These are phyloP conservation scores for Salvia splendens DNA, from an alignment of 257 asterid genomes.

Conservation along the genomic window DNA sequence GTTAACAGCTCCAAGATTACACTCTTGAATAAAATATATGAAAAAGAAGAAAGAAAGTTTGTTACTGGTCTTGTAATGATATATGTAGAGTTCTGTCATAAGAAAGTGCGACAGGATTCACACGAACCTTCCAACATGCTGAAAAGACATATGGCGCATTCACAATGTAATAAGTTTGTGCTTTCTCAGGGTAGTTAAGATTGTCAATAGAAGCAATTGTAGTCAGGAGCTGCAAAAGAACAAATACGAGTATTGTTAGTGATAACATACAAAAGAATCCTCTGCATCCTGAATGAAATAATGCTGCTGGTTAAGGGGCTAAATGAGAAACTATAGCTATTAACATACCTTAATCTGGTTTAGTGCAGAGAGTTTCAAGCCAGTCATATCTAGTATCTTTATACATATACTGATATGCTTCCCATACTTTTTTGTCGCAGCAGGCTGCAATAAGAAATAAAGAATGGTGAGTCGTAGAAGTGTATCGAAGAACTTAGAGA, in stretches of 20 bases:
- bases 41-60: not conserved
- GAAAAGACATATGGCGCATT: slow-evolving; percentile 72
- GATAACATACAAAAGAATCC: slow-evolving; percentile 5
- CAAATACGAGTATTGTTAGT: not conserved
- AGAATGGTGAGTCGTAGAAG: slow-evolving; percentile 7
- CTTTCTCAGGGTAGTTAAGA: slow-evolving; percentile 81
- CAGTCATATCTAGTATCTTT: slow-evolving; percentile 66
- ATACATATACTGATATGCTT: slow-evolving; percentile 55
- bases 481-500: not conserved
- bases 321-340: not conserved
- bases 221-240: slow-evolving; percentile 57
- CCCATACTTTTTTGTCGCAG: slow-evolving; percentile 51
- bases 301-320: too few species aligned
- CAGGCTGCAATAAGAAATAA: slow-evolving; percentile 42
- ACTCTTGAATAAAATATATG: not conserved
- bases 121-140: slow-evolving; percentile 78
- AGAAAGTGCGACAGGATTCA: too few species aligned
- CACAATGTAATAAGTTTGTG: slow-evolving; percentile 69
- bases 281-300: not conserved
- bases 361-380: slow-evolving; percentile 63
- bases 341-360: slow-evolving; percentile 54
- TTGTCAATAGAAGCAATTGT: slow-evolving; percentile 64
- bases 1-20: slow-evolving; percentile 24
- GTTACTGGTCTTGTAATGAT: not conserved
- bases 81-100: not conserved